A percentile compares a stretch with the other conserved stretches of the same genome.
Conservation (phyloP, 352 stramenopile genomes). For the Phytopythium aichiense region DNA sequence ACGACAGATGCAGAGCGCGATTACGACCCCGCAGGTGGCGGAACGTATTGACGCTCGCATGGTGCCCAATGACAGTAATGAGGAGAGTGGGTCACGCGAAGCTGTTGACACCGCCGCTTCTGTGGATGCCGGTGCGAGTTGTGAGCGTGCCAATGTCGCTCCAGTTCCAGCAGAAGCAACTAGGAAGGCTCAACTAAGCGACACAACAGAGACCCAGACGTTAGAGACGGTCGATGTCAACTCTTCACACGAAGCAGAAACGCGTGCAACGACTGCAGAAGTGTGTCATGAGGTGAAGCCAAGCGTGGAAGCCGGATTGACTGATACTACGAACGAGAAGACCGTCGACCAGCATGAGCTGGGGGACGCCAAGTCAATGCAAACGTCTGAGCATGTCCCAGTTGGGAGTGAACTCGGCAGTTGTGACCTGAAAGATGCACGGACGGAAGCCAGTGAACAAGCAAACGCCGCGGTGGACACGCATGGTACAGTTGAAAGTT, state of each 20-base stretch:
- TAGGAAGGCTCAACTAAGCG: neutral
- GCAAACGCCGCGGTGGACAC: neutral
- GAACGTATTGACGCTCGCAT: constrained; percentile 3
- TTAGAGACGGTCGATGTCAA: neutral
- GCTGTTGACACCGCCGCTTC: neutral
- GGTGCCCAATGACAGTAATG: neutral
- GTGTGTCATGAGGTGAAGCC: neutral
- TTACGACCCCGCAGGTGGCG: neutral
- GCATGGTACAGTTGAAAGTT: neutral
- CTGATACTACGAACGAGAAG: neutral
- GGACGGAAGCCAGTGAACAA: neutral
- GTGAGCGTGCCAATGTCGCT: neutral
- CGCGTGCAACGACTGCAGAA: neutral
- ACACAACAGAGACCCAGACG: neutral
- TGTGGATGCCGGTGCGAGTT: neutral
- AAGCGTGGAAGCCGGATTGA: neutral
- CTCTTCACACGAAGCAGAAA: neutral
- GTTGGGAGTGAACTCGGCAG: neutral
- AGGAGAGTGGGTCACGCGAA: neutral
- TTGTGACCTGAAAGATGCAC: neutral
- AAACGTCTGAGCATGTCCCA: neutral
- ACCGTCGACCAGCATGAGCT: neutral
- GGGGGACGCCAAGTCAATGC: neutral
- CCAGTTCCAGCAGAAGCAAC: neutral
- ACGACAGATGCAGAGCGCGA: neutral